Base-by-base conservation (phyloP, 2,329 filamentous ascomycete species). In the Nemania sp. region DNA sequence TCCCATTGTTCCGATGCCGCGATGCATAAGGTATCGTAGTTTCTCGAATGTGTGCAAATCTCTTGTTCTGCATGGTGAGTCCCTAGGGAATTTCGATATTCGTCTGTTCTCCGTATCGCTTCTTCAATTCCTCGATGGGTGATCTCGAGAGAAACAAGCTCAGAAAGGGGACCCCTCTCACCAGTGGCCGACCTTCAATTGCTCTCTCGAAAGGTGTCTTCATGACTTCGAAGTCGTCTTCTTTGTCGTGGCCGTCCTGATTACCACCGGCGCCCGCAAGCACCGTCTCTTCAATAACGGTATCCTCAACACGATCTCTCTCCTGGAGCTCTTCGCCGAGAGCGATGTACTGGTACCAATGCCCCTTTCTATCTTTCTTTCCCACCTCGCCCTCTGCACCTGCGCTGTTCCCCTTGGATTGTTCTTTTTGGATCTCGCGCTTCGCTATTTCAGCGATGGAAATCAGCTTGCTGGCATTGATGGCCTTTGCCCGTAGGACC, bases 381-480 rank as follows among this genome's bases (percentile, higher is more conserved):
- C 30, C 24, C 8, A 23, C 30, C 7, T 50, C 40, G 11, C 15
- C 24, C 26, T 1, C 28, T 40, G 5, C 37, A 14, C 1, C 28
- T 40, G 5, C 37, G 11, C 19, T 19, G 36, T 49, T 44, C 7
- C 23, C 15, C 19, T 19, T 9, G 3, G 28, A 5, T 40, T 15
- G 28, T 22, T 73, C 69, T 45, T 77, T 74, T 26, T 64, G 72
- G 47, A 88, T 70, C 41, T 83, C 73, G 33, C 80, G 73, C 68
- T 87, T 86, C 51, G 77, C 78, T 31, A 88, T 84, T 69, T 91
- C 88, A 39, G 79, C 78, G 40, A 90, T 79, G 3, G 81, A 86
- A 62, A 90, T 81, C 63, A 90, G 75, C 69, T 91, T 91, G 69
- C 77, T 77, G 1, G 81, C 77, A 3, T 83, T 78, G 8, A 68